Percentiles rank a stretch among this genome's conserved stretches.
Evolutionary conservation across 768 basidiomycete genomes (phyloP).

Genomic region (Kondoa malvinella): DNA sequence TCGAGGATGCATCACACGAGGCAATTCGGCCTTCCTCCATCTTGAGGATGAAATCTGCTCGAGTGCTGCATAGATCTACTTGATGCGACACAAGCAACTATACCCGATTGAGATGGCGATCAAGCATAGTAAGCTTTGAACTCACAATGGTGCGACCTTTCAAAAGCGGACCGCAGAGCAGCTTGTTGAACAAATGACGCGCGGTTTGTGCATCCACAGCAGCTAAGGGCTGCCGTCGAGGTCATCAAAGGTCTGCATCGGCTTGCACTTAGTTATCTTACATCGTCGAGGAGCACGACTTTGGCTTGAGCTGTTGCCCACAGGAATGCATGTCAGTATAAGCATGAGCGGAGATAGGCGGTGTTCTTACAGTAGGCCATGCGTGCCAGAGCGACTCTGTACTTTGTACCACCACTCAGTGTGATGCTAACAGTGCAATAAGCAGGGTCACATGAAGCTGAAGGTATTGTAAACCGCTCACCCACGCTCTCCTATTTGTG

Average conservation of each 20-base stretch:
- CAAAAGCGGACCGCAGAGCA: conserved; percentile 60
- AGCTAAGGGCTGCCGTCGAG: conserved; percentile 11
- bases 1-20: background rate
- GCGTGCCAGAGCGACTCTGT: conserved; percentile 48
- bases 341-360: background rate
- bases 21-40: conserved; percentile 14
- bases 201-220: conserved; percentile 48
- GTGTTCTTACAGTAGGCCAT: conserved; percentile 61
- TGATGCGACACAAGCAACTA: conserved; percentile 76
- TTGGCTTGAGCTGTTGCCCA: conserved; percentile 42
- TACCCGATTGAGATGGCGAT: background rate
- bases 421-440: conserved; percentile 4
- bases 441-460: background rate
- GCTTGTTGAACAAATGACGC: conserved; percentile 34
- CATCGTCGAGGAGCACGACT: conserved; percentile 18
- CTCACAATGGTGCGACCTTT: conserved; percentile 46
- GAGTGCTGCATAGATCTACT: conserved; percentile 64
- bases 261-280: background rate
- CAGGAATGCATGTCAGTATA: background rate
- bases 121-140: background rate
- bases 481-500: conserved; percentile 31
- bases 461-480: conserved; percentile 13
- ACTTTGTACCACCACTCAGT: conserved; percentile 21
- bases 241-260: background rate
- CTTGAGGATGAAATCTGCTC: conserved; percentile 35